phyloP scores from a whole-genome alignment of 2,329 filamentous ascomycete genomes.

The Shiraia sp. region DNA sequence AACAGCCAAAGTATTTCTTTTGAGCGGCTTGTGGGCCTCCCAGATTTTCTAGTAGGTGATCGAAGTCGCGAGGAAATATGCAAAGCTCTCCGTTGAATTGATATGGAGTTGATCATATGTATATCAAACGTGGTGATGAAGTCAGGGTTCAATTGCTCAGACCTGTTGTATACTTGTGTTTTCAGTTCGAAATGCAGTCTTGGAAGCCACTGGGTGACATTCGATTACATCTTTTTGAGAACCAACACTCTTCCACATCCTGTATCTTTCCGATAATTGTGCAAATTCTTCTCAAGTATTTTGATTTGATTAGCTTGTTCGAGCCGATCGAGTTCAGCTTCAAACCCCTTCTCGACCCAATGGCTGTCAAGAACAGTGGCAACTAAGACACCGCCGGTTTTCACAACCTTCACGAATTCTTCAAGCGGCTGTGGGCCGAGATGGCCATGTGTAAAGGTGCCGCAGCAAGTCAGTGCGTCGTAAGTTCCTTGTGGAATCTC shows the following conservation, averaged over 20 bases:
- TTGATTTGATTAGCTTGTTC: constrained; percentile 40
- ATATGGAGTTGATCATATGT: too few species aligned
- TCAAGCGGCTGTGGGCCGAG: constrained; percentile 55
- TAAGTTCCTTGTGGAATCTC: constrained; percentile 48
- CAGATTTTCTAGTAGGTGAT: neutral
- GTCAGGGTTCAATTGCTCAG: too few species aligned
- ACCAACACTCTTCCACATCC: constrained; percentile 22
- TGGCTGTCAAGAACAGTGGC: constrained; percentile 57
- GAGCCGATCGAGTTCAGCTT: constrained; percentile 50
- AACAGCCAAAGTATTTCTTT: too few species aligned
- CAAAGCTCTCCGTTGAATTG: neutral
- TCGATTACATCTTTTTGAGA: constrained; percentile 4
- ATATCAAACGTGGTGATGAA: too few species aligned
- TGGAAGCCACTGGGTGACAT: neutral
- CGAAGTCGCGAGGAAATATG: constrained; percentile 3
- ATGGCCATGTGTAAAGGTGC: constrained; percentile 60
- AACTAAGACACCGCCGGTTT: constrained; percentile 53
- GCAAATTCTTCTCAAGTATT: constrained; percentile 38
- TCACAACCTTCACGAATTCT: constrained; percentile 57
- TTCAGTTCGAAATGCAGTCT: neutral
- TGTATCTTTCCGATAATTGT: constrained; percentile 34
- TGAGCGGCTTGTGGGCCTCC: neutral
- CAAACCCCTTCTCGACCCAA: constrained; percentile 55
- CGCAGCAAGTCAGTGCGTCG: constrained; percentile 58
- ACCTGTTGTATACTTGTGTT: too few species aligned